phyloP scores from a whole-genome alignment of 2,329 filamentous ascomycete species.

The Claviceps sp. region DNA sequence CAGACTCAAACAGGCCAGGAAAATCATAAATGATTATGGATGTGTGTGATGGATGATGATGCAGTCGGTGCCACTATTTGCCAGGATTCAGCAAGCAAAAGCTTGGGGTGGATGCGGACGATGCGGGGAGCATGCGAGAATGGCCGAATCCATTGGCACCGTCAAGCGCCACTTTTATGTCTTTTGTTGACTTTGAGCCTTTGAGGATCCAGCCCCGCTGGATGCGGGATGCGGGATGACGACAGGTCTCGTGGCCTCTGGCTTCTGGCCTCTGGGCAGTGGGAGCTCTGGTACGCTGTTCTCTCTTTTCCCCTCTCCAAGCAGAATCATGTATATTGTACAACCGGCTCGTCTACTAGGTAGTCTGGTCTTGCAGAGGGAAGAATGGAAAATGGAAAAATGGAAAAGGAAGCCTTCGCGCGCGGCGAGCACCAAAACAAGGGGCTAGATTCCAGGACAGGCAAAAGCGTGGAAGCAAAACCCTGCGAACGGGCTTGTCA shows the following conservation, averaged over 20 bases:
- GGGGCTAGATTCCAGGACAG: background rate
- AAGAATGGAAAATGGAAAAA: too few species aligned
- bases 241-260: too few species aligned
- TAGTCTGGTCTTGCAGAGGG: too few species aligned
- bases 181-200: background rate
- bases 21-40: background rate
- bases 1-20: background rate
- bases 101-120: conserved; percentile 5
- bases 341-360: too few species aligned
- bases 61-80: conserved; percentile 6
- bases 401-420: too few species aligned
- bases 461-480: background rate
- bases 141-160: conserved; percentile 4
- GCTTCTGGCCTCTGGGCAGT: too few species aligned
- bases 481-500: background rate
- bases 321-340: too few species aligned
- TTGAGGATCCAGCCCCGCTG: background rate
- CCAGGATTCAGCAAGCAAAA: conserved; percentile 4
- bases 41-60: conserved; percentile 2
- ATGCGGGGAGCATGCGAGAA: conserved; percentile 6
- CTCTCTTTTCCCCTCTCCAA: too few species aligned
- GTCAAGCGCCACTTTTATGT: conserved; percentile 4
- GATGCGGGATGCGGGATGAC: background rate
- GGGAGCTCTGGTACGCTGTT: too few species aligned
- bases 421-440: background rate